Percentiles rank a stretch among this genome's conserved stretches.
Evolutionary conservation across 768 basidiomycete species (phyloP).

Genomic region (Collybiopsis confluens): DNA sequence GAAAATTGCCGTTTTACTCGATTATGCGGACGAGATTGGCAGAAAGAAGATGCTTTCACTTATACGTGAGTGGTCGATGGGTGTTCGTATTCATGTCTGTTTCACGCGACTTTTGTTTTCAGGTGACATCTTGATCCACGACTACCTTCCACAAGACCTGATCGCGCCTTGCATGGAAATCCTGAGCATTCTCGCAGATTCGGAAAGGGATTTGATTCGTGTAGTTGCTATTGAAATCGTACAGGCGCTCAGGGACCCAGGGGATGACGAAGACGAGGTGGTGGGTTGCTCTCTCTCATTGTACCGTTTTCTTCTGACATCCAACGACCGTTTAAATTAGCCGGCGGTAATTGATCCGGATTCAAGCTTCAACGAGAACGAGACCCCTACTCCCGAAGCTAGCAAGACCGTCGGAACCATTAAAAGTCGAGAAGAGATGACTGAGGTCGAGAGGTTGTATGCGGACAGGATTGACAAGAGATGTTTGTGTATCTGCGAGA

Average conservation of each 20-base stretch:
- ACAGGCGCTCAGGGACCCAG: conserved; percentile 53
- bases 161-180: conserved; percentile 64
- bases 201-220: conserved; percentile 67
- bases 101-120: neutral
- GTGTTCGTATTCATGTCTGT: neutral
- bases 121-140: conserved; percentile 67
- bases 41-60: conserved; percentile 68
- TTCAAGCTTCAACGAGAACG: neutral
- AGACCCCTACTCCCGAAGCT: neutral
- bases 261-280: conserved; percentile 25
- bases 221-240: conserved; percentile 67
- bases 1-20: conserved; percentile 55
- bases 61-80: conserved; percentile 41
- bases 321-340: neutral
- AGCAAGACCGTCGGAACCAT: neutral
- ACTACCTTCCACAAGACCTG: conserved; percentile 51
- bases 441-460: conserved; percentile 45
- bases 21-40: conserved; percentile 76
- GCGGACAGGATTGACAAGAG: conserved; percentile 56
- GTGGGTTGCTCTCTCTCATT: conserved; percentile 9
- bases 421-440: conserved; percentile 25
- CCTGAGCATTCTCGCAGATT: conserved; percentile 54
- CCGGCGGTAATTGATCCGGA: conserved; percentile 1
- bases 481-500: conserved; percentile 60
- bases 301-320: neutral